Evolutionary conservation across 2,329 filamentous ascomycete genomes (phyloP).

Genomic region (Diaporthe citri): DNA sequence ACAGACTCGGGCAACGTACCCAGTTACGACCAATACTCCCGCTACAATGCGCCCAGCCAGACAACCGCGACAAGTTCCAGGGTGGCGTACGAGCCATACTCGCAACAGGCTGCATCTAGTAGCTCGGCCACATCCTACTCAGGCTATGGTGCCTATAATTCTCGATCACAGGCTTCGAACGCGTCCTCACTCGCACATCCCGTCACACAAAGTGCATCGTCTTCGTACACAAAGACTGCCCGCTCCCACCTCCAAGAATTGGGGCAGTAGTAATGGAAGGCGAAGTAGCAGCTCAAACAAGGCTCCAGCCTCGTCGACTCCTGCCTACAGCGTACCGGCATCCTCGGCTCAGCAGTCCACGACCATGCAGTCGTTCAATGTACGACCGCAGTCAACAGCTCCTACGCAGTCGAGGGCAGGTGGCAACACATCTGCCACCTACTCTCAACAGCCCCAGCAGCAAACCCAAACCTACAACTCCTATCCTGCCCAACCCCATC

Average conservation of each 20-base stretch:
- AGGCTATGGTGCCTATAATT: slow-evolving; percentile 45
- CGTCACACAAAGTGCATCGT: slow-evolving; percentile 44
- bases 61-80: slow-evolving; percentile 44
- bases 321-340: slow-evolving; percentile 43
- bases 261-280: slow-evolving; percentile 45
- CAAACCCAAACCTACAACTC: slow-evolving; percentile 46
- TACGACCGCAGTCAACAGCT: slow-evolving; percentile 45
- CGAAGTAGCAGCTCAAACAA: slow-evolving; percentile 44
- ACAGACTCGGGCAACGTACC: slow-evolving; percentile 39
- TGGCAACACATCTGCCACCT: slow-evolving; percentile 43
- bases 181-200: slow-evolving; percentile 42
- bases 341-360: slow-evolving; percentile 42
- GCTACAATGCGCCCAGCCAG: slow-evolving; percentile 41
- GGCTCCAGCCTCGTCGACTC: slow-evolving; percentile 42
- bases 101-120: slow-evolving; percentile 44
- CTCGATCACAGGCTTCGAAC: slow-evolving; percentile 37
- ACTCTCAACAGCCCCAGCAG: slow-evolving; percentile 47
- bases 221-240: slow-evolving; percentile 40
- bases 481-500: slow-evolving; percentile 46
- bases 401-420: slow-evolving; percentile 42
- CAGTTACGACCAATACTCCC: slow-evolving; percentile 44
- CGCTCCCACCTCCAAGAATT: slow-evolving; percentile 44
- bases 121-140: slow-evolving; percentile 42
- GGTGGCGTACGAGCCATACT: slow-evolving; percentile 49
- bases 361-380: slow-evolving; percentile 42